Evolutionary conservation across 2,329 filamentous ascomycete species (phyloP).

Genomic region (Mycosphaerella arachidis): DNA sequence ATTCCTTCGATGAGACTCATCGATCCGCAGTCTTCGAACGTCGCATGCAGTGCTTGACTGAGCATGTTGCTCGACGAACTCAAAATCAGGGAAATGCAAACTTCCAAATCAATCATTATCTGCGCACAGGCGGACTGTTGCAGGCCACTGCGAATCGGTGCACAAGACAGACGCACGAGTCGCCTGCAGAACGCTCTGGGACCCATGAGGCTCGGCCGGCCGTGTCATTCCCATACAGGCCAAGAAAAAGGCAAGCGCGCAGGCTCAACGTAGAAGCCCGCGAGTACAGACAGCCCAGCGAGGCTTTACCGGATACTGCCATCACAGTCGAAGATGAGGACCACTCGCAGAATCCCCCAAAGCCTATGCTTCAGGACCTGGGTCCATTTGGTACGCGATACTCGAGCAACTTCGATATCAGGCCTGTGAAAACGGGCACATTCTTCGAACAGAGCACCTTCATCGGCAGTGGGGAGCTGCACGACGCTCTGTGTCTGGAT

Average conservation of each 20-base stretch:
- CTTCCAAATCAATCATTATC: conserved; percentile 31
- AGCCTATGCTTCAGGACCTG: conserved; percentile 38
- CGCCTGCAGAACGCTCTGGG: neutral
- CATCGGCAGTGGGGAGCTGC: conserved; percentile 54
- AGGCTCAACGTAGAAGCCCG: conserved; percentile 45
- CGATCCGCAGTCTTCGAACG: conserved; percentile 37
- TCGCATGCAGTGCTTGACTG: conserved; percentile 28
- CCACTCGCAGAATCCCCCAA: neutral
- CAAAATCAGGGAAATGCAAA: conserved; percentile 9
- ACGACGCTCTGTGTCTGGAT: conserved; percentile 40
- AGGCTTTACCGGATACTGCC: conserved; percentile 26
- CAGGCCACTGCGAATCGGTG: neutral
- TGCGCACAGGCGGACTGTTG: neutral
- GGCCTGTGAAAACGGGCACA: conserved; percentile 47
- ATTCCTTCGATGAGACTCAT: conserved; percentile 33
- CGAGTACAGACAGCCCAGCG: conserved; percentile 44
- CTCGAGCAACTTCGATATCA: conserved; percentile 50
- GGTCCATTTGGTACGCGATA: conserved; percentile 48
- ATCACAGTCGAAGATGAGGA: conserved; percentile 2
- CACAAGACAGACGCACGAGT: neutral
- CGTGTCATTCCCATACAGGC: conserved; percentile 19
- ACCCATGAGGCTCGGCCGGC: neutral
- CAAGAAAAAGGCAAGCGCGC: conserved; percentile 36
- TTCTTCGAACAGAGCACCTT: conserved; percentile 56
- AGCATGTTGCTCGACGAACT: conserved; percentile 18